Base-by-base conservation (phyloP, 1,284 basidiomycete species). In the Termitomyces sp. region DNA sequence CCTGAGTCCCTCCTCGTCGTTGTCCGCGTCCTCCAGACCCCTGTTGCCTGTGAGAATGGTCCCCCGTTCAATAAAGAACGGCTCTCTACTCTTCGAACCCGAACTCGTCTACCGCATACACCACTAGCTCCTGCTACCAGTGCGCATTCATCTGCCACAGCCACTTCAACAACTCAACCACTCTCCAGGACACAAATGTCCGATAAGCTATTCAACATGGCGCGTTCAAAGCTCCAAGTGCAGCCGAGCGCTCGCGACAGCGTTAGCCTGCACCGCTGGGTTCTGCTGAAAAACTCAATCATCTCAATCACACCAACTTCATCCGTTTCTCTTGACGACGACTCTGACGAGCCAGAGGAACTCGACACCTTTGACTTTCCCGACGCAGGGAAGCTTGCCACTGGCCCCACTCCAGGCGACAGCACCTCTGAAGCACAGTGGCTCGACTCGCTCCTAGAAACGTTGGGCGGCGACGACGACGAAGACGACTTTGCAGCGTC, bases 21-120 rank as follows among this genome's bases (percentile, higher is more conserved):
- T 56, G 56, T 62, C 6, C 43, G 34, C 48, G 44, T 65, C 62
- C 21, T 24, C 21, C 21, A 24, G 46, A 62, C 60, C 53, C 49
- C 40, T 62, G 63, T 64, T 45, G 28, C 57, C 67, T 71, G 67
- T 76, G 76, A 87, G 76, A 76, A 89, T 89, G 86, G 84, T 88
- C 76, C 83, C 80, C 67, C 86, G 84, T 64, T 83, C 76, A 72
- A 84, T 84, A 67, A 86, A 82, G 78, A 84, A 87, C 85, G 86
- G 87, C 75, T 84, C 86, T 69, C 78, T 88, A 58, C 80, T 89
- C 66, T 90, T 90, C 70, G 87, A 88, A 75, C 87, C 87, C 57
- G 83, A 85, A 73, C 84, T 88, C 70, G 87, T 89, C 68, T 81
- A 88, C 72, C 87, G 87, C 69, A 90, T 90, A 90, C 81, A 83